Evolutionary conservation across 805 yeast genomes (phyloP), one percentile per base, ranked within the genome.

Genomic region (Blastobotrys chiropterorum): DNA sequence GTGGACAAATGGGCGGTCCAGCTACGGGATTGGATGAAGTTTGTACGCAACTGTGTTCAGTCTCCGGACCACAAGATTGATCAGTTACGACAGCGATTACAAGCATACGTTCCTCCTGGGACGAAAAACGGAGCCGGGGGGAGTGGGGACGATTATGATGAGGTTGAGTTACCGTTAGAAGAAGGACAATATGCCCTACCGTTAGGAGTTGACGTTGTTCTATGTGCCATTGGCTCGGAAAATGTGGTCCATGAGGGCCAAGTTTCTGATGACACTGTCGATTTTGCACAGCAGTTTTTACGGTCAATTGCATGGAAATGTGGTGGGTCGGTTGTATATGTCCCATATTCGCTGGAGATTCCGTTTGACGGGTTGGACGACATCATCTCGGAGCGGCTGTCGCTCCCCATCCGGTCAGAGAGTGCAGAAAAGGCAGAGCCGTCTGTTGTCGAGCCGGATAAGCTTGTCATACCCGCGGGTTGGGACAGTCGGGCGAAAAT

Each of bases 401-500:
- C 52, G 47, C 38, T 59, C 6, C 60, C 63, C 11, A 52, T 45
- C 39, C n/a, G 44, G 49, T 48, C 48, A 49, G 53, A 49, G 42
- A 54, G 21, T 38, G 60, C 45, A 3, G 42, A 42, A 31, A 39
- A 43, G 26, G 52, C 62, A 48, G 15, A 21, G 0, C 58, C 60
- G 3, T 53, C 58, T 20, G 62, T 60, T 3, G 53, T 64, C 6
- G 62, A 60, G 19, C 52, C 54, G 3, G 59, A 58, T 13, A 51
- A 56, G 17, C 31, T 64, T 3, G 44, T 57, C 26, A 56, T 67
- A 8, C 71, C 71, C 7, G 51, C 66, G 3, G 71, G 71, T 15
- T 67, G 71, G 71, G 71, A 67, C 49, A 62, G 68, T 11, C 48
- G 56, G 53, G 57, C 61, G 16, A 67, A 65, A 44, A 67, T 67